These are phyloP conservation scores for Lipomyces sp. DNA, from an alignment of 805 yeast species.

Conservation along the genomic window DNA sequence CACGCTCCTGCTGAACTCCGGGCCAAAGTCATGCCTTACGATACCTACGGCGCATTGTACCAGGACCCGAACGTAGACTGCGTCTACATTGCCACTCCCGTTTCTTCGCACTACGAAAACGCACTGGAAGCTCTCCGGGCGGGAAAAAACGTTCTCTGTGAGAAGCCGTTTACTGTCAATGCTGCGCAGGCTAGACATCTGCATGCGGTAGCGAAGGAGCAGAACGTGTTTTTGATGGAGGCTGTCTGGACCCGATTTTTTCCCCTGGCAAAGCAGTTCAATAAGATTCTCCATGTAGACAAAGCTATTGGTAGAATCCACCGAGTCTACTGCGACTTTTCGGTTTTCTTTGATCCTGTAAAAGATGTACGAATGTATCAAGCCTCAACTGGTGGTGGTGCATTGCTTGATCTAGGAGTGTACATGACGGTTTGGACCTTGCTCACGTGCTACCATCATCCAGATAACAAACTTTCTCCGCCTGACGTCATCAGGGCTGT, in stretches of 20 bases:
- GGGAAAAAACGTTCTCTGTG: constrained; percentile 58
- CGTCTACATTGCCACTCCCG: too few species aligned
- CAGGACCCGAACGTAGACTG: too few species aligned
- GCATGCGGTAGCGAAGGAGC: constrained; percentile 52
- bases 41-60: too few species aligned
- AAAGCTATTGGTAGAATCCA: constrained; percentile 53
- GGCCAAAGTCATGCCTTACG: too few species aligned
- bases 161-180: constrained; percentile 59
- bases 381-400: constrained; percentile 64
- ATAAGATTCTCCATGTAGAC: constrained; percentile 47
- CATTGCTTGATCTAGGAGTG: constrained; percentile 60
- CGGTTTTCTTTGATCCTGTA: constrained; percentile 44
- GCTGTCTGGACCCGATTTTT: constrained; percentile 56
- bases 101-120: constrained; percentile 55
- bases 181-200: constrained; percentile 52
- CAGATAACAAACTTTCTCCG: constrained; percentile 12
- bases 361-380: too few species aligned
- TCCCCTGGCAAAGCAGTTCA: constrained; percentile 51
- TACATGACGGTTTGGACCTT: constrained; percentile 53
- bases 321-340: constrained; percentile 53
- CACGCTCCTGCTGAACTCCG: constrained; percentile 38
- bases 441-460: constrained; percentile 31
- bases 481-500: constrained; percentile 20
- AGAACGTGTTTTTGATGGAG: constrained; percentile 59
- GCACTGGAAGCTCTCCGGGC: constrained; percentile 50